phyloP scores from a whole-genome alignment of 2,329 filamentous ascomycete species.

The Colletotrichum sansevieriae region DNA sequence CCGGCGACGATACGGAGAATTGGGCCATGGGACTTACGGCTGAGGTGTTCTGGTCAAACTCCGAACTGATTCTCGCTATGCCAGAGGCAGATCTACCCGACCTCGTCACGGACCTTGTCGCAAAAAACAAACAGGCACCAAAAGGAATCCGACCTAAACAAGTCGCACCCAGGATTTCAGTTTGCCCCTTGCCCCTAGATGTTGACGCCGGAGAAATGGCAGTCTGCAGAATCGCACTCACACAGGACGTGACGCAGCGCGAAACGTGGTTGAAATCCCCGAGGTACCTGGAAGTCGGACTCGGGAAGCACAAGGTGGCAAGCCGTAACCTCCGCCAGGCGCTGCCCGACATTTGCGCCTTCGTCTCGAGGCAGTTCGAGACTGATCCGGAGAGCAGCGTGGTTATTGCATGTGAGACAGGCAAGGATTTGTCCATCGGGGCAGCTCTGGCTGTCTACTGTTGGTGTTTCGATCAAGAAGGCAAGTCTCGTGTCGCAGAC shows the following conservation, averaged over 20 bases:
- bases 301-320: conserved; percentile 81
- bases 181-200: conserved; percentile 51
- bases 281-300: conserved; percentile 67
- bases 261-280: conserved; percentile 56
- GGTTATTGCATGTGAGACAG: conserved; percentile 79
- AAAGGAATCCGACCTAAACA: conserved; percentile 41
- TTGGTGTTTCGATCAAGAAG: conserved; percentile 76
- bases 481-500: conserved; percentile 53
- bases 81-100: conserved; percentile 73
- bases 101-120: conserved; percentile 62
- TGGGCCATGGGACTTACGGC: conserved; percentile 89
- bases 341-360: conserved; percentile 72
- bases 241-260: conserved; percentile 57
- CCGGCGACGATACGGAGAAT: conserved; percentile 93
- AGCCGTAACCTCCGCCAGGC: conserved; percentile 85
- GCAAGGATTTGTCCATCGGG: conserved; percentile 85
- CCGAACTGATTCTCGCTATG: conserved; percentile 69
- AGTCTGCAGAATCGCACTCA: conserved; percentile 59
- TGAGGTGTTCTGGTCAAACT: conserved; percentile 82
- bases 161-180: conserved; percentile 55
- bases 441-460: conserved; percentile 82
- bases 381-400: conserved; percentile 45
- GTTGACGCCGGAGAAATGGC: conserved; percentile 19
- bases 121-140: conserved; percentile 43
- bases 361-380: conserved; percentile 60